These are phyloP conservation scores for Berkeleyomyces basicola DNA, from an alignment of 2,329 filamentous ascomycete genomes.

Conservation along the genomic window DNA sequence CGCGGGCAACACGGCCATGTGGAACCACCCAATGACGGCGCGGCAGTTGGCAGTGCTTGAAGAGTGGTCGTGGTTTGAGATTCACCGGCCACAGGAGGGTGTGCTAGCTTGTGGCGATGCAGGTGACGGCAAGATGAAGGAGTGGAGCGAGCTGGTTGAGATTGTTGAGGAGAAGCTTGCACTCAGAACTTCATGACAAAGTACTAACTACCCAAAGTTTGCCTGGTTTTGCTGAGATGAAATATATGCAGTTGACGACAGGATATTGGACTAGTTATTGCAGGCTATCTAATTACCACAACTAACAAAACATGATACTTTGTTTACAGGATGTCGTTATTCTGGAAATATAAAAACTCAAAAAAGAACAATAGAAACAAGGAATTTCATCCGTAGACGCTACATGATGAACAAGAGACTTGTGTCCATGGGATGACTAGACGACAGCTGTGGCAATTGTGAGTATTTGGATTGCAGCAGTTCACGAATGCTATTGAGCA, in stretches of 20 bases:
- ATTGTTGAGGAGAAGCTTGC: slow-evolving; percentile 34
- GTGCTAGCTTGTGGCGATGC: slow-evolving; percentile 70
- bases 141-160: slow-evolving; percentile 59
- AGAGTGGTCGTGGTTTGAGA: slow-evolving; percentile 50
- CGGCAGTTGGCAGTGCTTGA: slow-evolving; percentile 54
- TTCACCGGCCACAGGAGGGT: slow-evolving; percentile 60
- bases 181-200: not conserved
- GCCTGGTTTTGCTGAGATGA: too few relatives aligned
- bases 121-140: slow-evolving; percentile 67
- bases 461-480: slow-evolving; percentile 64
- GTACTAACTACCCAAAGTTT: too few relatives aligned
- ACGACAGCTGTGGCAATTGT: slow-evolving; percentile 82
- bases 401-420: slow-evolving; percentile 48
- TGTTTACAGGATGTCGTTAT: not conserved
- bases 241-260: too few relatives aligned
- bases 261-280: too few relatives aligned
- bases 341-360: not conserved
- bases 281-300: too few relatives aligned
- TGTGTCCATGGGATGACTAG: slow-evolving; percentile 68
- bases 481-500: slow-evolving; percentile 78
- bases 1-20: slow-evolving; percentile 87
- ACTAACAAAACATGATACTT: not conserved
- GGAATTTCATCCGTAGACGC: slow-evolving; percentile 9
- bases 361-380: not conserved
- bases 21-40: slow-evolving; percentile 64